phyloP scores from a whole-genome alignment of 805 yeast species.

The Starmerella vaccinii region DNA sequence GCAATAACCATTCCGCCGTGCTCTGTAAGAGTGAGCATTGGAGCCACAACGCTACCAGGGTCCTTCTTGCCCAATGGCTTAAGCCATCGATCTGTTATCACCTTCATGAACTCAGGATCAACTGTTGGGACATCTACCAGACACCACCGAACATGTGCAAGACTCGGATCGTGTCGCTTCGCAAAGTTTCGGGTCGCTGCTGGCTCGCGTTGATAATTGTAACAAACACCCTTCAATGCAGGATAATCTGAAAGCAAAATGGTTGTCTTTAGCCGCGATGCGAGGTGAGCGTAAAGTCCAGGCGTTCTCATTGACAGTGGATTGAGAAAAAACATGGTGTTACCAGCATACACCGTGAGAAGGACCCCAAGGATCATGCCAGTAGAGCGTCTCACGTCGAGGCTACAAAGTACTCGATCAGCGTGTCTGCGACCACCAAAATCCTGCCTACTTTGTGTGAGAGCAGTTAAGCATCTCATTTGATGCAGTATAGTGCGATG shows the following conservation, averaged over 20 bases:
- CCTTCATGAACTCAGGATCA: slow-evolving; percentile 86
- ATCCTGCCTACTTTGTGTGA: slow-evolving; percentile 40
- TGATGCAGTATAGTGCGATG: slow-evolving; percentile 84
- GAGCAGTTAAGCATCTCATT: slow-evolving; percentile 62
- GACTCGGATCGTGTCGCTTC: slow-evolving; percentile 61
- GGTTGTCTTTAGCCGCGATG: slow-evolving; percentile 60
- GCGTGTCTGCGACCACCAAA: slow-evolving; percentile 18
- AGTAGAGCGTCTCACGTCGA: slow-evolving; percentile 67
- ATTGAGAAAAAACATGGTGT: slow-evolving; percentile 69
- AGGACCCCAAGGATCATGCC: slow-evolving; percentile 77
- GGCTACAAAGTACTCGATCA: slow-evolving; percentile 47
- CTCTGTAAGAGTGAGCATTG: slow-evolving; percentile 78
- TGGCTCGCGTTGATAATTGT: slow-evolving; percentile 86
- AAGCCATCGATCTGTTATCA: slow-evolving; percentile 80
- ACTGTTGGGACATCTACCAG: slow-evolving; percentile 78
- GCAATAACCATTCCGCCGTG: slow-evolving; percentile 95
- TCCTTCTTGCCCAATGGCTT: slow-evolving; percentile 77
- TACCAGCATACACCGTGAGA: slow-evolving; percentile 77
- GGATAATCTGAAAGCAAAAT: slow-evolving; percentile 76
- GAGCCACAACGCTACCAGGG: slow-evolving; percentile 70
- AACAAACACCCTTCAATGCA: slow-evolving; percentile 79
- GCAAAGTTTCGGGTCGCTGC: slow-evolving; percentile 70
- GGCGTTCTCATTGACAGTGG: slow-evolving; percentile 62
- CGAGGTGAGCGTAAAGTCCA: slow-evolving; percentile 75
- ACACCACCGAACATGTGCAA: slow-evolving; percentile 78